A percentile compares a stretch with the other conserved stretches of the same genome.
phyloP scores from a whole-genome alignment of 176 grass and related monocot genomes.

The Rhynchospora breviuscula region DNA sequence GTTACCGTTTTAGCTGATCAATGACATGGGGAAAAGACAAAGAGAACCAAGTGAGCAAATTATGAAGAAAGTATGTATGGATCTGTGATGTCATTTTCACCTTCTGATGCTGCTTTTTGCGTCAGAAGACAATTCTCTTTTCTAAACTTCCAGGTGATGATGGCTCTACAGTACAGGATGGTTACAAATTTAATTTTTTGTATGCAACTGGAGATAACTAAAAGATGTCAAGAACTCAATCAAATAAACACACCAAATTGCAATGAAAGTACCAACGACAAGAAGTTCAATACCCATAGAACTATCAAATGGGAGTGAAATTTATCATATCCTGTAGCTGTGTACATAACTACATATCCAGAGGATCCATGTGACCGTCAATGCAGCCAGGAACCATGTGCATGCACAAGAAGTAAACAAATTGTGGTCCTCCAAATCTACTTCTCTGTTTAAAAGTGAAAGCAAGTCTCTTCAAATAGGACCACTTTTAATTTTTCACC shows the following conservation, averaged over 20 bases:
- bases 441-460: neutral
- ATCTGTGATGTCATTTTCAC: constrained; percentile 10
- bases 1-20: neutral
- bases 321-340: constrained; percentile 24
- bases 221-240: constrained; percentile 5
- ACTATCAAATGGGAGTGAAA: constrained; percentile 8
- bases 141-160: constrained; percentile 6
- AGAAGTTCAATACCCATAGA: neutral
- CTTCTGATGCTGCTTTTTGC: constrained; percentile 5
- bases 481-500: neutral
- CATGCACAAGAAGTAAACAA: constrained; percentile 9
- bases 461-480: neutral
- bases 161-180: neutral
- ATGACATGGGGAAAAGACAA: constrained; percentile 8
- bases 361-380: constrained; percentile 21
- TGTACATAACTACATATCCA: neutral
- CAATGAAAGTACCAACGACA: neutral
- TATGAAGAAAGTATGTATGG: neutral
- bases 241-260: neutral
- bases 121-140: constrained; percentile 2
- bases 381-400: constrained; percentile 30
- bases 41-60: neutral
- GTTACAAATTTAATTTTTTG: neutral
- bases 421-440: constrained; percentile 33
- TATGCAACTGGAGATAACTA: constrained; percentile 1